Evolutionary conservation across 2,329 filamentous ascomycete genomes (phyloP), one percentile per base, ranked within the genome.

Genomic region (Aspergillus cejpii): DNA sequence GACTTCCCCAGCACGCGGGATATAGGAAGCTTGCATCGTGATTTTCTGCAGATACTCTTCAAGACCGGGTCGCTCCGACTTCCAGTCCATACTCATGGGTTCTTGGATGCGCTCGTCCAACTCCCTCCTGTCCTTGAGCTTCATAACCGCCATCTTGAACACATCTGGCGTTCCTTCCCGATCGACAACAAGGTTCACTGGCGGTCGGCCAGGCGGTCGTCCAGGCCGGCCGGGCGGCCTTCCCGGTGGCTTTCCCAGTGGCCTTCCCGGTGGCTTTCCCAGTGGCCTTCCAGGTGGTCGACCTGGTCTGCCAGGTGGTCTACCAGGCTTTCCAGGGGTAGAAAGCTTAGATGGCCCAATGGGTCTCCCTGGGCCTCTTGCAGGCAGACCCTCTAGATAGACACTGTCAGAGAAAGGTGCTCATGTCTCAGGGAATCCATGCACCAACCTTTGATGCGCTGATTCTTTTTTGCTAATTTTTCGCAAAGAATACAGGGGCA

Each of bases 1-100:
- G 2, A 81, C 57, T 47, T 83, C 79, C 1, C 78, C 79, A 0
- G 66, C 52, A 2, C 79, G 71, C 2, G 79, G 78, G 1, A 76
- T 53, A 56, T 75, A 81, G 2, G 72, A 66, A 2, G 74, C 68
- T 36, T 75, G 68, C 6, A 70, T 51, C 3, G 60, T 59, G 12
- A 74, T 56, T 6, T 66, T 66, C 4, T 66, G 59, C 1, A 81
- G 59, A 14, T 71, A 55, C 2, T 64, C 54, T 0, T 64, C 58
- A 0, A 80, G 61, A 4, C 62, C 56, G 3, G 70, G 59, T 14
- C 72, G 67, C 34, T 78, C 74, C 0, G 74, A 69, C 28, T 72
- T 64, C 78, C 78, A 82, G 51, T 82, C 78, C 49, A 79, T 70
- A 19, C 75, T 80, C 12, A 70, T 54, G 0, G 61, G 61, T 46